Percentiles rank a stretch among this genome's conserved stretches.
Evolutionary conservation across 2,329 filamentous ascomycete genomes (phyloP).

Genomic region (Hypoxylon sp.): DNA sequence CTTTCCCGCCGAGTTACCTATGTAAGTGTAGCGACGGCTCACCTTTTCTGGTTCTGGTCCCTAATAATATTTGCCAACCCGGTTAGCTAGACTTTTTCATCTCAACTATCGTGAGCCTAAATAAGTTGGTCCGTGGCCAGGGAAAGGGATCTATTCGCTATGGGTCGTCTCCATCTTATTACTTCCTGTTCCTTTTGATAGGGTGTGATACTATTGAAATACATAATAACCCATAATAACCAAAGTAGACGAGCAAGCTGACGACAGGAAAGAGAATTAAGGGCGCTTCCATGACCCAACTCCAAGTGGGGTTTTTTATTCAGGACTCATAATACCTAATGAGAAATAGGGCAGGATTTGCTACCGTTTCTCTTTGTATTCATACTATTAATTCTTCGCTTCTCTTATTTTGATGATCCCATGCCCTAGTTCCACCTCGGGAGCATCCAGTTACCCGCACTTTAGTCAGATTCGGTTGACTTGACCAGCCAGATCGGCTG

Average conservation of each 20-base stretch:
- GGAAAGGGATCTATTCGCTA: conserved; percentile 42
- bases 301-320: conserved; percentile 46
- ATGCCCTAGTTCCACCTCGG: conserved; percentile 50
- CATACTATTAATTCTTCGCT: conserved; percentile 32
- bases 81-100: conserved; percentile 38
- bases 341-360: conserved; percentile 50
- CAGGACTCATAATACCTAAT: conserved; percentile 47
- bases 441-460: conserved; percentile 52
- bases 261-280: conserved; percentile 26
- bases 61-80: conserved; percentile 32
- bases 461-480: conserved; percentile 48
- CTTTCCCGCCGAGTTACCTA: conserved; percentile 44
- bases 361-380: conserved; percentile 42
- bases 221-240: conserved; percentile 21
- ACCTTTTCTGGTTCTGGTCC: conserved; percentile 35
- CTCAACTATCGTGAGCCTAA: conserved; percentile 44
- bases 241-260: conserved; percentile 36
- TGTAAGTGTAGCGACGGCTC: conserved; percentile 43
- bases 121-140: conserved; percentile 34
- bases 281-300: conserved; percentile 39
- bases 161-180: conserved; percentile 35
- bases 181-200: conserved; percentile 21
- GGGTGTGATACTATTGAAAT: conserved; percentile 44
- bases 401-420: conserved; percentile 50
- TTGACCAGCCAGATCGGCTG: conserved; percentile 44